These are phyloP conservation scores for Ogataea kodamae DNA, from an alignment of 805 yeast species.

Conservation along the genomic window DNA sequence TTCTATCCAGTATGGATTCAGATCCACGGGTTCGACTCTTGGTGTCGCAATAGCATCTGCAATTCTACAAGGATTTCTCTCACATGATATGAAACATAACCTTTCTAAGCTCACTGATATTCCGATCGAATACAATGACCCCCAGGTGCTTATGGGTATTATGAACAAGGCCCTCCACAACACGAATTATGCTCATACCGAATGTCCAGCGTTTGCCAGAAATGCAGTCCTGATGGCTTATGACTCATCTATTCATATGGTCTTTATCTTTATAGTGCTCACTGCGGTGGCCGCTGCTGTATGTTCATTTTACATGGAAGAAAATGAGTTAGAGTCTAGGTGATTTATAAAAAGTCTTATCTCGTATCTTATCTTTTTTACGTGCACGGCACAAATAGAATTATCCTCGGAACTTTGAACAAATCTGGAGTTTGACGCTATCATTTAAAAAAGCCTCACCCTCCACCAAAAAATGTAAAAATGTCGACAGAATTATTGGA, in stretches of 20 bases:
- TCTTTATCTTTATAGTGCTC: constrained; percentile 41
- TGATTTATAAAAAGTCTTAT: no score
- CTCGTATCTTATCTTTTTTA: no score
- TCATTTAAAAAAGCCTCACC: background rate
- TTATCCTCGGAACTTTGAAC: no score
- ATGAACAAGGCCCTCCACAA: constrained; percentile 19
- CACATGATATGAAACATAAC: constrained; percentile 12
- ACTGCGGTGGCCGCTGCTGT: constrained; percentile 19
- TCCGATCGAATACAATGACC: constrained; percentile 20
- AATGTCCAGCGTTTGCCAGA: constrained; percentile 50
- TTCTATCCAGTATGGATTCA: constrained; percentile 76
- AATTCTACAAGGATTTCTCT: constrained; percentile 35
- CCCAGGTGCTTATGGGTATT: constrained; percentile 12
- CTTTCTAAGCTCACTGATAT: constrained; percentile 14
- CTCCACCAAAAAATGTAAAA: no score
- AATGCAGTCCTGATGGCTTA: constrained; percentile 47
- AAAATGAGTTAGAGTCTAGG: constrained; percentile 12
- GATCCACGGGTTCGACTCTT: constrained; percentile 53
- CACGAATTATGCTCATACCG: constrained; percentile 27
- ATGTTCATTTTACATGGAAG: constrained; percentile 13
- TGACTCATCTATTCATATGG: constrained; percentile 47
- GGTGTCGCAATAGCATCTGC: constrained; percentile 52
- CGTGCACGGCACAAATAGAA: no score
- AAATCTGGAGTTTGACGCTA: no score
- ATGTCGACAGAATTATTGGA: no score